phyloP scores from a whole-genome alignment of 2,329 filamentous ascomycete species.

The Penicillium crustosum region DNA sequence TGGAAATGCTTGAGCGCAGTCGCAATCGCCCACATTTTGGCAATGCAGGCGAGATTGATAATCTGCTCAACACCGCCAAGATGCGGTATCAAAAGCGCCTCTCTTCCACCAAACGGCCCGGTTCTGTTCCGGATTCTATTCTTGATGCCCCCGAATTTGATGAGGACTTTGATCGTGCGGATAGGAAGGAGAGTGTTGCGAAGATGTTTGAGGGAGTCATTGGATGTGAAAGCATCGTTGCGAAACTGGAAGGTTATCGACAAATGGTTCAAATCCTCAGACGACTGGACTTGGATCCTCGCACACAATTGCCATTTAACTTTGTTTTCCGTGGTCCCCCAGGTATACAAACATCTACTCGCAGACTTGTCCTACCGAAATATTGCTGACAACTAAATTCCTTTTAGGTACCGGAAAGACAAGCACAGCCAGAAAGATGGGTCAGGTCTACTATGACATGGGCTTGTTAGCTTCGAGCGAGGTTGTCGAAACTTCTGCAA shows the following conservation, averaged over 20 bases:
- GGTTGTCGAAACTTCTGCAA: conserved; percentile 66
- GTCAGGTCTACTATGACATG: conserved; percentile 73
- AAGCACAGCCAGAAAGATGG: conserved; percentile 70
- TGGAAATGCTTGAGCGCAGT: conserved; percentile 61
- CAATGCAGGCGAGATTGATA: conserved; percentile 74
- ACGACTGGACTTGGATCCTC: conserved; percentile 54
- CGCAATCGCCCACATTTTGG: conserved; percentile 67
- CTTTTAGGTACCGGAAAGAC: conserved; percentile 68
- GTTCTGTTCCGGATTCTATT: neutral
- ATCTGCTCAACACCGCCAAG: conserved; percentile 61
- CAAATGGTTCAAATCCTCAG: conserved; percentile 54
- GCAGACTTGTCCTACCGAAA: neutral
- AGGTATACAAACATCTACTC: conserved; percentile 43
- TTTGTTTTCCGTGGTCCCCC: conserved; percentile 68
- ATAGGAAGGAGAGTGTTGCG: conserved; percentile 49
- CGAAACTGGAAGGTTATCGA: conserved; percentile 57
- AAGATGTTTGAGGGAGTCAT: conserved; percentile 60
- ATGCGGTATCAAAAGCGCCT: conserved; percentile 49
- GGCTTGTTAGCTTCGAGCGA: conserved; percentile 62
- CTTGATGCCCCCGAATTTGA: conserved; percentile 53
- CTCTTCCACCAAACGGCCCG: conserved; percentile 21
- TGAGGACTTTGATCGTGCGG: conserved; percentile 56
- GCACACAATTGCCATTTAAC: conserved; percentile 62
- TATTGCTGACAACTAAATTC: neutral
- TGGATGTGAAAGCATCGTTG: conserved; percentile 58